phyloP scores from a whole-genome alignment of 805 yeast species.

The Candida silvatica region DNA sequence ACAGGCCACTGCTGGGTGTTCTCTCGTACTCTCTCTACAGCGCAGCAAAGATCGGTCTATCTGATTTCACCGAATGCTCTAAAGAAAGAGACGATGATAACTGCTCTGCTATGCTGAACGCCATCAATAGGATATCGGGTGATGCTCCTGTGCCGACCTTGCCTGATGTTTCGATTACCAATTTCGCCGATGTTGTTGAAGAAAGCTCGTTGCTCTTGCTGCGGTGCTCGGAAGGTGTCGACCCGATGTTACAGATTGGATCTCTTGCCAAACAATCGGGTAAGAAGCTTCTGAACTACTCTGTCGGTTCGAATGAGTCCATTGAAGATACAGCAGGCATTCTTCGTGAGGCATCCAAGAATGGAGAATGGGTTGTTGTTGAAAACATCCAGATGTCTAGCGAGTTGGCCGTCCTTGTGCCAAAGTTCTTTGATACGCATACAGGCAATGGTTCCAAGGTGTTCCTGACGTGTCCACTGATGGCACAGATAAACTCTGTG shows the following conservation, averaged over 20 bases:
- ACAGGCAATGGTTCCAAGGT: conserved; percentile 38
- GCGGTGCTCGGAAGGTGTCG: conserved; percentile 54
- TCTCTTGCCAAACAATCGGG: conserved; percentile 28
- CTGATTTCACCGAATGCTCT: background rate
- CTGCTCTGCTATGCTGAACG: no score
- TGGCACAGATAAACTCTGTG: conserved; percentile 42
- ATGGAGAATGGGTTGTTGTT: conserved; percentile 63
- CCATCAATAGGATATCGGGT: no score
- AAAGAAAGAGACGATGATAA: background rate
- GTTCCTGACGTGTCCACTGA: conserved; percentile 55
- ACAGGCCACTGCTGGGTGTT: conserved; percentile 36
- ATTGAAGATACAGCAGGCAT: conserved; percentile 45
- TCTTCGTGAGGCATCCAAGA: conserved; percentile 34
- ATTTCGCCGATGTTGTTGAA: no score
- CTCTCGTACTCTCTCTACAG: conserved; percentile 21
- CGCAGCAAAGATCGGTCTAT: background rate
- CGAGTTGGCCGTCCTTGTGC: conserved; percentile 50
- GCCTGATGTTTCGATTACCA: no score
- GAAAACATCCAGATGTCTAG: conserved; percentile 77
- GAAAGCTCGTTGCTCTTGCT: conserved; percentile 44
- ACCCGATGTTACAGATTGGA: conserved; percentile 51
- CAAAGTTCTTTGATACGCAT: conserved; percentile 30
- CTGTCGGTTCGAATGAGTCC: conserved; percentile 75
- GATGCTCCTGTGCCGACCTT: no score
- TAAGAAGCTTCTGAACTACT: conserved; percentile 32